Conservation (phyloP, 2,329 filamentous ascomycete species). For the Monosporascus sp. region DNA sequence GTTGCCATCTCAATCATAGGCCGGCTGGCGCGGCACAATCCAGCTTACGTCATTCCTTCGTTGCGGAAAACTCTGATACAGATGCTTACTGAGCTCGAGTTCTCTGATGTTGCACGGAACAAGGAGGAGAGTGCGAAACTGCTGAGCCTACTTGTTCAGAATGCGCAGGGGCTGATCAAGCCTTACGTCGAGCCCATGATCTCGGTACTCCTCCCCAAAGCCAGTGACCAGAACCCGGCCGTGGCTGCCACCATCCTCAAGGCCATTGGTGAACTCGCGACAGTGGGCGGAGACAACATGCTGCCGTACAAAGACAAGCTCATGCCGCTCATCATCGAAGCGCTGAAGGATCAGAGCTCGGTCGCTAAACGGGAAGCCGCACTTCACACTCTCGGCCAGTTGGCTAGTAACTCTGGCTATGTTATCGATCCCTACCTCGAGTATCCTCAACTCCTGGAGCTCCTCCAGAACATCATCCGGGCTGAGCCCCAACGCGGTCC, state of each 20-base stretch:
- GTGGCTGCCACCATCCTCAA: slow-evolving; percentile 94
- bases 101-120: slow-evolving; percentile 86
- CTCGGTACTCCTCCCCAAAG: slow-evolving; percentile 87
- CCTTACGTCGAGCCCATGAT: slow-evolving; percentile 98
- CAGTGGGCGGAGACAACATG: slow-evolving; percentile 92
- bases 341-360: slow-evolving; percentile 89
- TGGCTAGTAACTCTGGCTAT: slow-evolving; percentile 95
- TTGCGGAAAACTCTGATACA: slow-evolving; percentile 93
- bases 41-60: slow-evolving; percentile 95
- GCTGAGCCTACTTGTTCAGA: slow-evolving; percentile 85
- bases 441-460: slow-evolving; percentile 87
- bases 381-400: slow-evolving; percentile 80
- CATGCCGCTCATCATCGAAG: slow-evolving; percentile 93
- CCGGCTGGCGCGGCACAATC: slow-evolving; percentile 83
- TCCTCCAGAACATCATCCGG: slow-evolving; percentile 90
- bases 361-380: slow-evolving; percentile 87
- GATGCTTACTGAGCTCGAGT: slow-evolving; percentile 91
- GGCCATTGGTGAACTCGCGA: slow-evolving; percentile 89
- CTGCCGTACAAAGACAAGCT: slow-evolving; percentile 82
- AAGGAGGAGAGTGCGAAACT: slow-evolving; percentile 96
- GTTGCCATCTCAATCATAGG: slow-evolving; percentile 96
- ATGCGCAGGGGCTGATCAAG: slow-evolving; percentile 87
- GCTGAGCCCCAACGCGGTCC: slow-evolving; percentile 79
- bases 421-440: slow-evolving; percentile 95
- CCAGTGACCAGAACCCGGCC: slow-evolving; percentile 74